phyloP scores from a whole-genome alignment of 2,329 filamentous ascomycete species.

The Drechslerella dactyloides region DNA sequence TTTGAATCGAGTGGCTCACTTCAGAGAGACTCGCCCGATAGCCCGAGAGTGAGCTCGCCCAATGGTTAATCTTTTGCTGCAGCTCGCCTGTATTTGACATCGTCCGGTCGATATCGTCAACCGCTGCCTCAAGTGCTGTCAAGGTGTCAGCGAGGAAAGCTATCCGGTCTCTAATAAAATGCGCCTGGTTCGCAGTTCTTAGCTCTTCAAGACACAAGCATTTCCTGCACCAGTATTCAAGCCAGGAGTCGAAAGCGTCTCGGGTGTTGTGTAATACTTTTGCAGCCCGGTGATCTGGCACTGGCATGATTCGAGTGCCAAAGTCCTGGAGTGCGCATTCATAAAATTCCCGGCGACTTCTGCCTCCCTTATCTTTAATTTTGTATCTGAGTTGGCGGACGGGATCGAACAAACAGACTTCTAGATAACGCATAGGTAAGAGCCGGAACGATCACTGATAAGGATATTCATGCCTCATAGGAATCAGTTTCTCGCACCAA shows the following conservation, averaged over 20 bases:
- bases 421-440: background rate
- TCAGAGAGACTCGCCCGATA: slow-evolving; percentile 13
- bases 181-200: background rate
- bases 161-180: slow-evolving; percentile 2
- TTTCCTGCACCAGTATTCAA: background rate
- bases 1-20: background rate
- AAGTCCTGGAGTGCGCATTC: no score
- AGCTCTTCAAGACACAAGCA: background rate
- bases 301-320: background rate
- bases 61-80: slow-evolving; percentile 1
- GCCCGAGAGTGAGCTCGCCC: slow-evolving; percentile 1
- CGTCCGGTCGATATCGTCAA: slow-evolving; percentile 3
- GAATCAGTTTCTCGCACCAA: background rate
- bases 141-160: background rate
- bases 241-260: background rate
- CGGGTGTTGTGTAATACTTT: background rate
- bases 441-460: background rate
- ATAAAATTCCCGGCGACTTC: no score
- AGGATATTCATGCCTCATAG: background rate
- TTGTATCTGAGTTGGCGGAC: background rate
- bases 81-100: slow-evolving; percentile 10
- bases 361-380: no score
- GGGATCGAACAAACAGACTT: slow-evolving; percentile 16
- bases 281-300: background rate
- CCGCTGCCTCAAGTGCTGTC: background rate